Evolutionary conservation across 257 asterid genomes (phyloP), one percentile per base, ranked within the genome.

Genomic region (Cruciata laevipes): DNA sequence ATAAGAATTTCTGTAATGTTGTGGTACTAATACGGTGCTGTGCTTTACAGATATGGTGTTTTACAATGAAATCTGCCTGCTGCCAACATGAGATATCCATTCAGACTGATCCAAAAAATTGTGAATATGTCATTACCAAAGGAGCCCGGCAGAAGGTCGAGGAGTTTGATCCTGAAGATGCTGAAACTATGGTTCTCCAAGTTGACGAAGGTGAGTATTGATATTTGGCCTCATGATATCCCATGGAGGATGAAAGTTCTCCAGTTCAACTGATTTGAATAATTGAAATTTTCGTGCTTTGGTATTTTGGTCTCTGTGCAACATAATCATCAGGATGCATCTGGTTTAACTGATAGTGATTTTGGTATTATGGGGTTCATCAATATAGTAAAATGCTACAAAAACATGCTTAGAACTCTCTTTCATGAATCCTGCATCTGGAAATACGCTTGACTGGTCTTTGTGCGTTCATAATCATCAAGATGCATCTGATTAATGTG

Each of bases 91-190:
- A 88, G 78, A 94, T 94, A 64, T 94, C 90, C 47, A 83, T 93
- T 73, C 99, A 93, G 69, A 90, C 97, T 0, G 97, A 93, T 77
- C 97, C 97, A 59, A 87, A 90, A 63, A 93, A 88, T 59, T 90
- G 97, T 44, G 91, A 73, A 73, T 90, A 94, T 70, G 74, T 90
- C 77, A 80, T 90, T 21, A 87, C 75, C 17, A 90, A 90, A 73
- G 99, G 99, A 55, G 96, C 97, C 64, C 84, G 83, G 20, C 78
- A 61, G 67, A 94, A 94, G 88, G 66, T 75, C 5, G 97, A 90
- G 83, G 97, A 94, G 44, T 94, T 84, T 65, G 99, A 90, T 55
- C 91, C 86, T 31, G 99, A 86, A 77, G 99, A 94, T 81, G 97
- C 99, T 20, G 97, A 85, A 78, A 90, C 96, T 60, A 9, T 88